Percentiles rank a stretch among this genome's conserved stretches.
phyloP scores from a whole-genome alignment of 495 filamentous ascomycete species.

The Podospora fimiseda region DNA sequence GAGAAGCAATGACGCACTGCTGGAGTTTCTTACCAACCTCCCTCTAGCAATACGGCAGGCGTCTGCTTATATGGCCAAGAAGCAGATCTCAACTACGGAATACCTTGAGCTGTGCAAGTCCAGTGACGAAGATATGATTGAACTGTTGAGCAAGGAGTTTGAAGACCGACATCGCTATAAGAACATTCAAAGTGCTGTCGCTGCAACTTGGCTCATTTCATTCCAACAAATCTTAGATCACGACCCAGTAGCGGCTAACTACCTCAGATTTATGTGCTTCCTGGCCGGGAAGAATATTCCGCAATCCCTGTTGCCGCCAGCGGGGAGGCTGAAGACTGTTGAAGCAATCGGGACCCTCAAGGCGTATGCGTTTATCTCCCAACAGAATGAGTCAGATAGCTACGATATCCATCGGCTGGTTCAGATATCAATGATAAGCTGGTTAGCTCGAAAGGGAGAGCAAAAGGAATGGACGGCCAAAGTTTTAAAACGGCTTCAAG shows the following conservation, averaged over 20 bases:
- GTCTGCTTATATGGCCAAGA: slow-evolving; percentile 19
- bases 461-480: background rate
- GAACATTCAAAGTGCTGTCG: slow-evolving; percentile 24
- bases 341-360: background rate
- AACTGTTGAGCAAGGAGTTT: slow-evolving; percentile 17
- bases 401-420: background rate
- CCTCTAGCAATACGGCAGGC: slow-evolving; percentile 45
- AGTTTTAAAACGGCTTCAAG: background rate
- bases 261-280: background rate
- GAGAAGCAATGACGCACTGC: slow-evolving; percentile 15
- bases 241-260: slow-evolving; percentile 28
- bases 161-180: slow-evolving; percentile 19
- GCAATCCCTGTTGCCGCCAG: background rate
- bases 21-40: slow-evolving; percentile 32
- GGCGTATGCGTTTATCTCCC: background rate
- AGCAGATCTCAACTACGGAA: background rate
- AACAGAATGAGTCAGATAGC: background rate
- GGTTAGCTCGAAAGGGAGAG: background rate
- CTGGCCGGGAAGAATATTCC: background rate
- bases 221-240: slow-evolving; percentile 31
- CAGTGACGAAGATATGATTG: slow-evolving; percentile 18
- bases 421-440: background rate
- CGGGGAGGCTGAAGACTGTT: background rate
- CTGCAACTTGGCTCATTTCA: slow-evolving; percentile 30
- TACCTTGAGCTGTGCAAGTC: background rate